Evolutionary conservation across 805 yeast genomes (phyloP).

Genomic region (Wickerhamiella vanderwaltii): DNA sequence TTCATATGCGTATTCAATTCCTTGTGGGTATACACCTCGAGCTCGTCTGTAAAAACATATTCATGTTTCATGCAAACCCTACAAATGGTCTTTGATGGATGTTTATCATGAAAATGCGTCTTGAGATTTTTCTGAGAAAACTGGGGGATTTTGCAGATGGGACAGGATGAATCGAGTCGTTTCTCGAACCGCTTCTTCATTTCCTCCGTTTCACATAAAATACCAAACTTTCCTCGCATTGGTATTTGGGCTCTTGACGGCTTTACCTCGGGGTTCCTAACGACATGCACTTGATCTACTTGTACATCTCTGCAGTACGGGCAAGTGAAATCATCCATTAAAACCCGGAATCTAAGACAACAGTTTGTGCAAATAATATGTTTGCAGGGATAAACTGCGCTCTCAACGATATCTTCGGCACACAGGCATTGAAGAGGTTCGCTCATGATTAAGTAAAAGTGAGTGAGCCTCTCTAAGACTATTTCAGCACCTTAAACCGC

Average conservation of each 20-base stretch:
- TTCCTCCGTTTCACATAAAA: slow-evolving; percentile 46
- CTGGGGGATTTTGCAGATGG: slow-evolving; percentile 24
- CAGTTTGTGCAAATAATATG: slow-evolving; percentile 78
- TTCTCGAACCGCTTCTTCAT: slow-evolving; percentile 44
- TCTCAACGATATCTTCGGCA: slow-evolving; percentile 53
- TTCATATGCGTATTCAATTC: slow-evolving; percentile 59
- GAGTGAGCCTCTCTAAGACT: too few relatives aligned
- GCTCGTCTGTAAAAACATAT: slow-evolving; percentile 63
- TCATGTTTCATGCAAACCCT: slow-evolving; percentile 66
- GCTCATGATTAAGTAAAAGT: background rate
- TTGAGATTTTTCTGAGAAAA: slow-evolving; percentile 41
- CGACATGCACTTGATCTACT: slow-evolving; percentile 35
- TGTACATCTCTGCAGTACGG: slow-evolving; percentile 72
- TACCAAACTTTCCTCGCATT: slow-evolving; percentile 34
- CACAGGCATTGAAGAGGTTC: slow-evolving; percentile 46
- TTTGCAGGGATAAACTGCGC: slow-evolving; percentile 69
- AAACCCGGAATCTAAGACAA: slow-evolving; percentile 67
- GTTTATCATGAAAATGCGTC: slow-evolving; percentile 52
- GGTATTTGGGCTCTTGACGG: slow-evolving; percentile 28
- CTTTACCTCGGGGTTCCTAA: slow-evolving; percentile 37
- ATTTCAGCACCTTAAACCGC: too few relatives aligned
- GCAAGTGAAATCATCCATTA: slow-evolving; percentile 64
- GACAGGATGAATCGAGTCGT: slow-evolving; percentile 33
- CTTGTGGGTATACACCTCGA: slow-evolving; percentile 45
- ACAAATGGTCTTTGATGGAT: slow-evolving; percentile 49